Evolutionary conservation across 75 land plant genomes (phyloP).

Genomic region (Cryptomeria japonica): DNA sequence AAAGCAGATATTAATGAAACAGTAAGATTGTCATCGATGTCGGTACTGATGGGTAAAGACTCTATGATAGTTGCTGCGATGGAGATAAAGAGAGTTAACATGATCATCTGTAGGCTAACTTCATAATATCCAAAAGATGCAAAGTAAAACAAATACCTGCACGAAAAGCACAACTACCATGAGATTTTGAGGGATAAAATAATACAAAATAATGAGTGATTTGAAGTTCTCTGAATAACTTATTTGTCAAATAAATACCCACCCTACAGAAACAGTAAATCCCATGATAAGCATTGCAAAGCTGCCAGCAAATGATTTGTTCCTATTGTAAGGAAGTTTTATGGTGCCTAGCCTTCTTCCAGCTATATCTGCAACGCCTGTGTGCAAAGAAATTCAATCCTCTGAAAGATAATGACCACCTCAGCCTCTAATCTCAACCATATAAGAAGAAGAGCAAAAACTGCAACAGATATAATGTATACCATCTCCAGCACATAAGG

Average conservation of each 20-base stretch:
- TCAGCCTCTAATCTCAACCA: slow-evolving; percentile 2
- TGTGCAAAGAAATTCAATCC: neutral
- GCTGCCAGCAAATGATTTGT: slow-evolving; percentile 77
- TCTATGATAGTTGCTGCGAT: slow-evolving; percentile 69
- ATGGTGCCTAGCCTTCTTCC: slow-evolving; percentile 74
- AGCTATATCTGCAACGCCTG: slow-evolving; percentile 92
- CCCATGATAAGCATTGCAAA: slow-evolving; percentile 75
- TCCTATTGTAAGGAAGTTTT: slow-evolving; percentile 81
- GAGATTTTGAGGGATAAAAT: neutral
- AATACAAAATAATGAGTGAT: neutral
- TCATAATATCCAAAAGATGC: slow-evolving; percentile 59
- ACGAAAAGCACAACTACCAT: neutral
- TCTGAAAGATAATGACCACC: neutral
- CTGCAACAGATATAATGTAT: neutral
- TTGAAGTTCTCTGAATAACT: neutral
- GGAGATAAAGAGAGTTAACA: slow-evolving; percentile 60
- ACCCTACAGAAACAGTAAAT: slow-evolving; percentile 71
- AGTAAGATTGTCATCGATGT: slow-evolving; percentile 92
- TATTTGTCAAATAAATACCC: slow-evolving; percentile 8
- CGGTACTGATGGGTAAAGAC: slow-evolving; percentile 82
- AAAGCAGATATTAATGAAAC: slow-evolving; percentile 73
- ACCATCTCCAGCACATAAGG: slow-evolving; percentile 95
- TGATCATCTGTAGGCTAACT: slow-evolving; percentile 41
- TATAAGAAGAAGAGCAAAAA: neutral
- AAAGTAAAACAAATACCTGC: slow-evolving; percentile 84